These are phyloP conservation scores for Psidium guajava DNA, from an alignment of 345 rosid species.

Conservation along the genomic window DNA sequence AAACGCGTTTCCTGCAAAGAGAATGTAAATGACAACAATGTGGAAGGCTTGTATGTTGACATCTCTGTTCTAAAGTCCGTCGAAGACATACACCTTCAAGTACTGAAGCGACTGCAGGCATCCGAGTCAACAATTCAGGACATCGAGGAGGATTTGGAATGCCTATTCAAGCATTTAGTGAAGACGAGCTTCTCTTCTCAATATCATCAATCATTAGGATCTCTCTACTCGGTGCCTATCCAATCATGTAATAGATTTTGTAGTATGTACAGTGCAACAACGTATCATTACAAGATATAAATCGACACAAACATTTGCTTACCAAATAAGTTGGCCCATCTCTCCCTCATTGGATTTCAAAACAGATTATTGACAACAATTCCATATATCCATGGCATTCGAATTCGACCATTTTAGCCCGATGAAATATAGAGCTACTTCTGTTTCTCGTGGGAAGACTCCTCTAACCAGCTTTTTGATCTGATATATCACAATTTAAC, in stretches of 20 bases:
- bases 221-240: background rate
- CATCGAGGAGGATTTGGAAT: constrained; percentile 1
- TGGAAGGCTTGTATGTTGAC: background rate
- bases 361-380: background rate
- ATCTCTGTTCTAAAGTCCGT: background rate
- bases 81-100: background rate
- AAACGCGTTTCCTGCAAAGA: background rate
- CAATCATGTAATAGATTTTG: background rate
- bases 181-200: constrained; percentile 10
- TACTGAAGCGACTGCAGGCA: background rate
- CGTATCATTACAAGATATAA: background rate
- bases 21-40: background rate
- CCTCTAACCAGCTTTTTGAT: background rate
- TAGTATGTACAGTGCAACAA: background rate
- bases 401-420: background rate
- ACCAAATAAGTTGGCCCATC: background rate
- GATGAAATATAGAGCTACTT: background rate
- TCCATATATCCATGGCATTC: background rate
- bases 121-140: background rate
- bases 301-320: background rate
- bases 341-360: background rate
- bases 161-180: background rate
- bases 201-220: background rate
- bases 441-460: background rate
- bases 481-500: background rate